Percentiles rank a stretch among this genome's conserved stretches.
Evolutionary conservation across 352 stramenopile genomes (phyloP).

Genomic region (Globisporangium viniferum): DNA sequence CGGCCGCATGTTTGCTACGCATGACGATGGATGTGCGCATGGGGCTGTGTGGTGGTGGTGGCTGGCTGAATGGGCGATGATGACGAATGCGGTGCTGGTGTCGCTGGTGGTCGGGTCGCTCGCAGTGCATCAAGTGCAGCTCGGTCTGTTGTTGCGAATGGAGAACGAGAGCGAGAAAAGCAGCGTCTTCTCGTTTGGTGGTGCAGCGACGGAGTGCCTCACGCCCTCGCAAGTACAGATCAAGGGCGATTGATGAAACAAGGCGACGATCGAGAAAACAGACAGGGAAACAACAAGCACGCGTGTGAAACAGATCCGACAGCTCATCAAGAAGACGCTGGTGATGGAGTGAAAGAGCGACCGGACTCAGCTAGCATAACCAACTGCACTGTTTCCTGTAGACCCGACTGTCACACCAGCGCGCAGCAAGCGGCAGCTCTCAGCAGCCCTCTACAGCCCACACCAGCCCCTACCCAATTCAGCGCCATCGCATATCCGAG

Average conservation of each 20-base stretch:
- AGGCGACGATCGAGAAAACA: not conserved
- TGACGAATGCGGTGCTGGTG: not conserved
- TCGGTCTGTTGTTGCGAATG: not conserved
- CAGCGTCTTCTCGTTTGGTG: not conserved
- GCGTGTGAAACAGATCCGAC: not conserved
- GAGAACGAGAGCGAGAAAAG: not conserved
- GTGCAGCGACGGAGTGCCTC: not conserved
- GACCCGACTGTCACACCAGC: not conserved
- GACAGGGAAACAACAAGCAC: not conserved
- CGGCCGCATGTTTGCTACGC: constrained; percentile 8
- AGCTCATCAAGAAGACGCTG: not conserved
- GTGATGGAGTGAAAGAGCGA: not conserved
- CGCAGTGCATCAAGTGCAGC: not conserved
- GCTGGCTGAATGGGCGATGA: not conserved
- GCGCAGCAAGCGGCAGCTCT: not conserved
- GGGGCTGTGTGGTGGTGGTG: not conserved
- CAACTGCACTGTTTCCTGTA: not conserved
- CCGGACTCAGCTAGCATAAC: not conserved
- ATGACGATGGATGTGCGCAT: not conserved
- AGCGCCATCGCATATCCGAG: not conserved
- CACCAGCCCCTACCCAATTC: not conserved
- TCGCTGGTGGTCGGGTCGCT: not conserved
- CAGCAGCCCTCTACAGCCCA: not conserved
- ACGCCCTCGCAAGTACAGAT: not conserved
- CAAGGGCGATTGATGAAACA: not conserved